A percentile compares a stretch with the other conserved stretches of the same genome.
Conservation (phyloP, 2,329 filamentous ascomycete species). For the Fusarium coicis region DNA sequence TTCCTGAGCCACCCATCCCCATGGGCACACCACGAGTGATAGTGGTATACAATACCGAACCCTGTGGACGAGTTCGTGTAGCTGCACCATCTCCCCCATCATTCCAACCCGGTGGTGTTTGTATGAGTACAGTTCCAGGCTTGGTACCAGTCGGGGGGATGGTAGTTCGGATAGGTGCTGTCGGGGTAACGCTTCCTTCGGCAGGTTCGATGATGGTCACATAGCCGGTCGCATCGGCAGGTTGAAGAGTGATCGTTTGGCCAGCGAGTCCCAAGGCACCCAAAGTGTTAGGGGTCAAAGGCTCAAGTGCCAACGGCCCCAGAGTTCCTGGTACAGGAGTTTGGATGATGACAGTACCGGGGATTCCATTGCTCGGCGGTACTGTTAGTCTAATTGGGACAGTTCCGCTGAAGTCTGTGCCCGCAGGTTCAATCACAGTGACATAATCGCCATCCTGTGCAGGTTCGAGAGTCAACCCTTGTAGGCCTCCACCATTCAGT, state of each 20-base stretch:
- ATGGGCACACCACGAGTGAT: conserved; percentile 12
- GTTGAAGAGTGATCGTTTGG: conserved; percentile 29
- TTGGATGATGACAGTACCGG: conserved; percentile 38
- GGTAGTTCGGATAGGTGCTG: conserved; percentile 28
- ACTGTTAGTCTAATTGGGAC: conserved; percentile 20
- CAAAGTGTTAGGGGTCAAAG: neutral
- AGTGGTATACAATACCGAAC: conserved; percentile 15
- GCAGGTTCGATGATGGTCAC: conserved; percentile 37
- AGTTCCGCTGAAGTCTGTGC: neutral
- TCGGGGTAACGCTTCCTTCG: conserved; percentile 10
- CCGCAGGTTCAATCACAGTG: conserved; percentile 29
- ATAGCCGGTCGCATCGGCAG: conserved; percentile 14
- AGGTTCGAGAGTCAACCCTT: conserved; percentile 21
- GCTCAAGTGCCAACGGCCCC: neutral
- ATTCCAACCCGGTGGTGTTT: conserved; percentile 19
- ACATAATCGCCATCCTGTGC: conserved; percentile 18
- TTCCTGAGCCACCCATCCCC: neutral
- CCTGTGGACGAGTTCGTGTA: neutral
- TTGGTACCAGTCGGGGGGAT: conserved; percentile 34
- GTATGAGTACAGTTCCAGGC: conserved; percentile 36
- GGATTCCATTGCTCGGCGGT: conserved; percentile 11
- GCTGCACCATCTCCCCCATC: neutral
- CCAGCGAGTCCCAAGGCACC: neutral
- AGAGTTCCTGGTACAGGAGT: conserved; percentile 9
- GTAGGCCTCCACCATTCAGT: neutral